Base-by-base conservation (phyloP, 1,139 yeast species). In the Pichia cactophila region DNA sequence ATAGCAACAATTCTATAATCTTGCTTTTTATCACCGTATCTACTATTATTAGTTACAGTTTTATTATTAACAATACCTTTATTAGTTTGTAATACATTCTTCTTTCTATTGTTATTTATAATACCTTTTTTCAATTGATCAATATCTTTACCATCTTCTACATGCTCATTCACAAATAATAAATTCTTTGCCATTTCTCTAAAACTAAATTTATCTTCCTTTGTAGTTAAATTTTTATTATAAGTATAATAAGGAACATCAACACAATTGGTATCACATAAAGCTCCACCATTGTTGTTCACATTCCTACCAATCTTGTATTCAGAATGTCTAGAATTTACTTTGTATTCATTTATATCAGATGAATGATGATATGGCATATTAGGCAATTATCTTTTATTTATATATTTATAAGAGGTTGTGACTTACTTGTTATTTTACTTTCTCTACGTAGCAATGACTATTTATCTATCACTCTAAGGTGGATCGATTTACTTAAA, bases 1-100 rank as follows among this genome's bases (percentile, higher is more conserved):
- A 75, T 56, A 31, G 66, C 61, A 14, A 74, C 58, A 29, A 66
- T 47, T 26, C 33, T 46, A 33, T 43, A 46, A 49, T 28, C 58
- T 14, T 31, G 41, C 12, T n/a, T 28, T 17, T 16, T 12, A 5
- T n/a, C 20, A 35, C 20, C 31, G 6, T 12, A 26, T 4, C 16
- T 26, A n/a, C 16, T 26, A n/a, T 7, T 11, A n/a, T 38, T 26
- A 11, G 7, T 16, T n/a, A 20, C 31, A 35, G 7, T 44, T 4
- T 23, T 35, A 47, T 50, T 50, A 5, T 39, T 33, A 42, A 44
- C 44, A 2, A 33, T 33, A 14, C 46, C 45, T 28, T 54, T 53
- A 28, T 28, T 42, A 31, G 45, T 45, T 41, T 49, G 47, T 23
- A 42, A 31, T 20, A 31, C 45, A 35, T 7, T 6, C 4, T 14